Evolutionary conservation across 1,139 yeast species (phyloP), one percentile per base, ranked within the genome.

Genomic region (Saccharomyces uvarum): DNA sequence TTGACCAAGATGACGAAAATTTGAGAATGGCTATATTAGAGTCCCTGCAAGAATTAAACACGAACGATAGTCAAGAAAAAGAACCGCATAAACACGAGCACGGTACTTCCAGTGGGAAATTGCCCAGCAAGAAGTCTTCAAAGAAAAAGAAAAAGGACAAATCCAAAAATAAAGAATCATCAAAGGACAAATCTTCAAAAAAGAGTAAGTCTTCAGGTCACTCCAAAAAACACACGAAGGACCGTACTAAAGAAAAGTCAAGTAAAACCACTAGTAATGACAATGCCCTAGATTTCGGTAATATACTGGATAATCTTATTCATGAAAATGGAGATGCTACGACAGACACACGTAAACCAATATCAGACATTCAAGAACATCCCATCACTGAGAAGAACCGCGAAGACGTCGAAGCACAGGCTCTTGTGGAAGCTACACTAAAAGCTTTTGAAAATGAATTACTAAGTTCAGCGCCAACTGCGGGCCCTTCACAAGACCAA

Each of bases 1-100:
- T 67, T 33, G 71, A 68, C 53, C 68, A 66, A 50, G 71, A 67
- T 50, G 71, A 68, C 53, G 70, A 66, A 51, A 63, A 66, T 51
- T 56, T 68, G 14, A 58, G 71, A 53, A 60, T 61, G 28, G 71
- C 71, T 9, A 68, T 68, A 53, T 49, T 67, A 26, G 67, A 66
- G 32, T 65, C 70, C 1, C 52, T 68, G 33, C 64, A 66, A 27
- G 65, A 62, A 26, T 48, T 68, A 14, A 57, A 58, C 32, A 56
- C 54, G 6, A 56, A 48, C 24, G 61, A 56, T 19, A 47, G 48
- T 42, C 56, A 54, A 31, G 48, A 52, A 48, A 49, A 51, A 51
- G 42, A 54, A 29, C 32, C 9, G n/a, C 21, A 38, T 7, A 38
- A 38, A 38, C 44, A 16, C 9, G 28, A 51, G 47, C 41, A 53